phyloP scores from a whole-genome alignment of 768 basidiomycete genomes.

The Lactifluus subvellereus region DNA sequence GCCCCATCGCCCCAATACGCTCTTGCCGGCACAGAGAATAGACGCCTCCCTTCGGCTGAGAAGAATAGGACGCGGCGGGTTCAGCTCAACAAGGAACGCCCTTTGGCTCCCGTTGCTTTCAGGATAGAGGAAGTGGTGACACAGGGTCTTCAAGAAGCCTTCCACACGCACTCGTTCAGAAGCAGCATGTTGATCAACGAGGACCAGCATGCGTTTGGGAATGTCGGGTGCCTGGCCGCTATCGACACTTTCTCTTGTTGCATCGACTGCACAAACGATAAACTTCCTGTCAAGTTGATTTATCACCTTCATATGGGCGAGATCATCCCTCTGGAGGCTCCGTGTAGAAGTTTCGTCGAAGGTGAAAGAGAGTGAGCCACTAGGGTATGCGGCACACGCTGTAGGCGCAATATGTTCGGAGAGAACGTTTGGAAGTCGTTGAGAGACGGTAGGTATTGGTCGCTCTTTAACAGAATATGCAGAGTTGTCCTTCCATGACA shows the following conservation, averaged over 20 bases:
- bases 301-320: conserved; percentile 56
- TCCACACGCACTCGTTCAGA: conserved; percentile 94
- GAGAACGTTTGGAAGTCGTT: conserved; percentile 19
- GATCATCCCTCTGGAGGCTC: conserved; percentile 45
- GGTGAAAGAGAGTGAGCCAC: not conserved
- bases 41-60: conserved; percentile 61
- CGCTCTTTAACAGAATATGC: conserved; percentile 45
- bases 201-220: conserved; percentile 43
- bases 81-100: conserved; percentile 40
- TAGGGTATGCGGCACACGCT: not conserved
- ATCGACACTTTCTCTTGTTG: conserved; percentile 23
- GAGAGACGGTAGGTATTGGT: conserved; percentile 40
- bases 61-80: conserved; percentile 53
- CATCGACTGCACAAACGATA: conserved; percentile 61
- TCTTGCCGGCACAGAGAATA: conserved; percentile 40
- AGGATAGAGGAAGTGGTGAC: conserved; percentile 52
- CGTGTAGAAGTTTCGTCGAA: conserved; percentile 2
- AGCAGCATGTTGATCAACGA: conserved; percentile 98
- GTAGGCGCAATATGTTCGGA: not conserved
- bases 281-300: conserved; percentile 91
- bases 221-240: conserved; percentile 21
- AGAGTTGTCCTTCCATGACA: conserved; percentile 43
- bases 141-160: conserved; percentile 66
- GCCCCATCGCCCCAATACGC: conserved; percentile 64
- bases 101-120: conserved; percentile 27